Conservation (phyloP, 495 filamentous ascomycete species). For the Aspergillus wentii region DNA sequence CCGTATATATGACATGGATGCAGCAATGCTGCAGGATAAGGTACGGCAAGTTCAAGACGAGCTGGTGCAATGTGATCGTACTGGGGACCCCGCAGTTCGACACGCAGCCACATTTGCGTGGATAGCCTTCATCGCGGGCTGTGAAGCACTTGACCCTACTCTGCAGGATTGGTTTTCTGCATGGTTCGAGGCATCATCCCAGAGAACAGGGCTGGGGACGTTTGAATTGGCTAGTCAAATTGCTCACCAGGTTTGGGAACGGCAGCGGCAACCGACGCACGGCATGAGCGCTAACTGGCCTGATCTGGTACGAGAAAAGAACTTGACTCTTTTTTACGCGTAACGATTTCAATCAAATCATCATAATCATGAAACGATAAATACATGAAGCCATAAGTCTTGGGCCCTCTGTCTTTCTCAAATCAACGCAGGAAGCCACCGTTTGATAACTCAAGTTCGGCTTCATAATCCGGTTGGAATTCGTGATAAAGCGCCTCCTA, state of each 20-base stretch:
- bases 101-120: slow-evolving; percentile 10
- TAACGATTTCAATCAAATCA: too few relatives aligned
- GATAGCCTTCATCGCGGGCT: slow-evolving; percentile 25
- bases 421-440: slow-evolving; percentile 5
- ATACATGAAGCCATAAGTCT: too few relatives aligned
- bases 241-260: slow-evolving; percentile 5
- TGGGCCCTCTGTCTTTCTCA: too few relatives aligned
- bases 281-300: too few relatives aligned
- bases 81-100: not conserved
- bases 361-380: too few relatives aligned
- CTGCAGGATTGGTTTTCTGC: slow-evolving; percentile 15
- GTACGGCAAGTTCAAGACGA: slow-evolving; percentile 16
- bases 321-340: too few relatives aligned
- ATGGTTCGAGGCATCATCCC: slow-evolving; percentile 20
- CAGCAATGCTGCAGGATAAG: slow-evolving; percentile 17
- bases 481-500: slow-evolving; percentile 14
- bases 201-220: slow-evolving; percentile 11
- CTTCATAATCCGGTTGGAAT: slow-evolving; percentile 17
- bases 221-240: slow-evolving; percentile 2
- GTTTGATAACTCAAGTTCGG: slow-evolving; percentile 8
- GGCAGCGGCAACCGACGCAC: too few relatives aligned
- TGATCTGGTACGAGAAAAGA: too few relatives aligned
- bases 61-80: too few relatives aligned
- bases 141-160: slow-evolving; percentile 17
- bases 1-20: slow-evolving; percentile 21